A percentile compares a stretch with the other conserved stretches of the same genome.
phyloP scores from a whole-genome alignment of 495 filamentous ascomycete genomes.

The Penicillium egyptiacum region DNA sequence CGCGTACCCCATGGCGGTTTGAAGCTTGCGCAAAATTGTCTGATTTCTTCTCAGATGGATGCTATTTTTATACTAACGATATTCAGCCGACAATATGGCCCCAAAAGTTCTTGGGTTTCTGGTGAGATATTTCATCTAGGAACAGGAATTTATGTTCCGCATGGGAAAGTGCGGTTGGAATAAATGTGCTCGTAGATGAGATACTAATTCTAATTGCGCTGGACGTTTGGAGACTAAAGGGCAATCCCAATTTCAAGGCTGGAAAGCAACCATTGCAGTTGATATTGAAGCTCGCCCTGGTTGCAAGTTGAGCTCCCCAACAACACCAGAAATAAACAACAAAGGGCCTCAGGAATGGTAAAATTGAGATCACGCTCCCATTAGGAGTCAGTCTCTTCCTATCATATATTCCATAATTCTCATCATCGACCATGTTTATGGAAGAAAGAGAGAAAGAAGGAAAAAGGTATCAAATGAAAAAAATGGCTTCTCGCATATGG shows the following conservation, averaged over 20 bases:
- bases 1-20: not conserved
- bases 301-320: not conserved
- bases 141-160: not conserved
- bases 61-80: not conserved
- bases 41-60: not conserved
- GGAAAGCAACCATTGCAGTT: not conserved
- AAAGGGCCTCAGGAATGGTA: constrained; percentile 48
- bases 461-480: constrained; percentile 10
- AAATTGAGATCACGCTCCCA: constrained; percentile 54
- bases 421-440: constrained; percentile 52
- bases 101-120: not conserved
- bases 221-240: not conserved
- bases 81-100: not conserved
- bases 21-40: not conserved
- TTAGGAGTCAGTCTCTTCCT: constrained; percentile 62
- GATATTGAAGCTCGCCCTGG: not conserved
- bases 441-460: constrained; percentile 24
- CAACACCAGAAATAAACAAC: constrained; percentile 15
- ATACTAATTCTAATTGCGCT: not conserved
- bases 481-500: constrained; percentile 9
- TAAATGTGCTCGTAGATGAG: not conserved
- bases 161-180: no score
- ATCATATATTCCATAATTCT: constrained; percentile 54
- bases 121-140: not conserved
- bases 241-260: not conserved